Evolutionary conservation across 768 basidiomycete genomes (phyloP), one percentile per base, ranked within the genome.

Genomic region (Mycena crocata): DNA sequence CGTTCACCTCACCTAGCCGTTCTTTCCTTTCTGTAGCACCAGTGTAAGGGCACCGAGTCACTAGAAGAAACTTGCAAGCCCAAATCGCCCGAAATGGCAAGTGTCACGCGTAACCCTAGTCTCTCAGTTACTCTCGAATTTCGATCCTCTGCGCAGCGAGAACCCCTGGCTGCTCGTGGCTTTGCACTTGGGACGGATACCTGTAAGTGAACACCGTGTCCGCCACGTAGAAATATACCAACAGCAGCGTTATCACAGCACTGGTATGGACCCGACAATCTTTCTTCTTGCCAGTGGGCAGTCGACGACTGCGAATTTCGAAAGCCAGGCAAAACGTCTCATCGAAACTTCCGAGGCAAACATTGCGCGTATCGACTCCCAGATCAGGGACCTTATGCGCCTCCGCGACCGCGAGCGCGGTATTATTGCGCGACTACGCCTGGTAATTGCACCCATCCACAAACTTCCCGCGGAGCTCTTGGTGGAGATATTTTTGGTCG

Each of bases 371-470:
- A 57, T 67, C 10, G 66, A 63, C 7, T 61, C 58, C 23, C 66
- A 67, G 35, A 67, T 67, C 13, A 37, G 34, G 28, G 66, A 61
- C n/a, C 54, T 67, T 10, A 26, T 40, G 13, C 30, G 52, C 44
- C 55, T 68, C 21, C 67, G 67, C 46, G 60, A 67, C 48, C 55
- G 56, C 23, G 67, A 68, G 32, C 57, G 50, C 40, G 62, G 44
- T 14, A 23, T 34, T 14, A 45, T 68, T n/a, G 49, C 55, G 26
- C 13, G 45, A 9, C 57, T 68, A 9, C 55, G 52, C 13, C 15
- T 30, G 23, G 49, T 46, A 5, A 54, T 68, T 37, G 55, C 62
- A 10, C 67, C 67, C 31, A 37, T 68, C 37, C 56, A 37, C 23
- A 57, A 58, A 46, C 35, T 71, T 23, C 67, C 67, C 21, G 44